Conservation (phyloP, 805 yeast genomes). For the Saccharomycopsis oosterbeekiorum region DNA sequence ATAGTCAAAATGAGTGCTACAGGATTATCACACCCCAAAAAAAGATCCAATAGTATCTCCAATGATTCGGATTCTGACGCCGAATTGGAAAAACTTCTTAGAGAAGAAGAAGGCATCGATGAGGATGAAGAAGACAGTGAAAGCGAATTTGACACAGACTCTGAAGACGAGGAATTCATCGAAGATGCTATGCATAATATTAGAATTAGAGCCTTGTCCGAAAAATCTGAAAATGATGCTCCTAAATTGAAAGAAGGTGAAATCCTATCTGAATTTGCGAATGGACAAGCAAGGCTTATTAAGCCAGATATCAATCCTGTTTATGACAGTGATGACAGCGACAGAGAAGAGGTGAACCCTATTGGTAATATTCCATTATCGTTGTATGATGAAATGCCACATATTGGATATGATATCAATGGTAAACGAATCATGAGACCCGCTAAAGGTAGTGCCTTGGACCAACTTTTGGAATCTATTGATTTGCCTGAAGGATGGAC, state of each 20-base stretch:
- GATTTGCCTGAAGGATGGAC: constrained; percentile 99
- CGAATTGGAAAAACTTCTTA: constrained; percentile 53
- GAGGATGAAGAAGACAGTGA: constrained; percentile 24
- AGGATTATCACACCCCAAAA: neutral
- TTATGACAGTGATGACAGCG: constrained; percentile 90
- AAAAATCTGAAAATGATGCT: constrained; percentile 34
- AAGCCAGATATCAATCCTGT: constrained; percentile 88
- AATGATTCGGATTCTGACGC: constrained; percentile 40
- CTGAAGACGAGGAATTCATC: constrained; percentile 29
- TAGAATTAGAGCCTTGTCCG: constrained; percentile 41
- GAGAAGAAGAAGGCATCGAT: constrained; percentile 34
- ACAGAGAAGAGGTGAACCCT: constrained; percentile 64
- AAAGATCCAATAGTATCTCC: neutral
- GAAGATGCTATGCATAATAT: constrained; percentile 42
- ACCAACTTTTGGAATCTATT: constrained; percentile 76
- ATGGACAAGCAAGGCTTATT: constrained; percentile 70
- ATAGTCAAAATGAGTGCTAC: neutral
- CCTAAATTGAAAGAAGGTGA: constrained; percentile 16
- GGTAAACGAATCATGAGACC: constrained; percentile 99
- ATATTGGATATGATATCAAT: constrained; percentile 91
- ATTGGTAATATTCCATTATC: constrained; percentile 89
- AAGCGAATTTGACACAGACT: constrained; percentile 34
- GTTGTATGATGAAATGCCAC: constrained; percentile 96
- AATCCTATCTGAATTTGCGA: constrained; percentile 32
- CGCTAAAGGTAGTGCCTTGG: constrained; percentile 91